phyloP scores from a whole-genome alignment of 805 yeast genomes.

The Blastobotrys attinorum region DNA sequence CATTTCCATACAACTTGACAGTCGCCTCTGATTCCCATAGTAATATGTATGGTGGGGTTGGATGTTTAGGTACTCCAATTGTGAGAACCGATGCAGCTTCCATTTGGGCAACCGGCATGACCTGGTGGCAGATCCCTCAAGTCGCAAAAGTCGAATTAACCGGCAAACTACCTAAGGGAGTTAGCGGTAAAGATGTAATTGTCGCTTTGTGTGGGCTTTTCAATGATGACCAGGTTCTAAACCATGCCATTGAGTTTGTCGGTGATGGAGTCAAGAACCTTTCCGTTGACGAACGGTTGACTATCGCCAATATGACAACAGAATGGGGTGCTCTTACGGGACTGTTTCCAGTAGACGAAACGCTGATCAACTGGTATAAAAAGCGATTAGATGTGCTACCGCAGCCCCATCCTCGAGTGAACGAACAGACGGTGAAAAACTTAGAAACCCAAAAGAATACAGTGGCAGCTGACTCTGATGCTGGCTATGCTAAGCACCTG shows the following conservation, averaged over 20 bases:
- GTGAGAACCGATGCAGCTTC: conserved; percentile 99
- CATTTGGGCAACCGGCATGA: conserved; percentile 99
- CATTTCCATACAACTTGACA: conserved; percentile 85
- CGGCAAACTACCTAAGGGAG: conserved; percentile 77
- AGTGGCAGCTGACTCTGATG: conserved; percentile 59
- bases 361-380: conserved; percentile 70
- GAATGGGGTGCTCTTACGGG: conserved; percentile 99
- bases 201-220: conserved; percentile 90
- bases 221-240: conserved; percentile 86
- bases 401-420: conserved; percentile 79
- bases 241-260: conserved; percentile 88
- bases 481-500: conserved; percentile 82
- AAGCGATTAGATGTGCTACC: conserved; percentile 50
- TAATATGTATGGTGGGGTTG: conserved; percentile 96
- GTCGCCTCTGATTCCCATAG: conserved; percentile 98
- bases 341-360: conserved; percentile 88
- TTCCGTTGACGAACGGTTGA: conserved; percentile 75
- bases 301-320: conserved; percentile 94
- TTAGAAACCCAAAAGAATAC: conserved; percentile 41
- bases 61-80: conserved; percentile 92
- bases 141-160: conserved; percentile 87
- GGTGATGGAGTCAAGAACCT: conserved; percentile 69
- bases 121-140: conserved; percentile 99
- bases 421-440: conserved; percentile 45
- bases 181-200: conserved; percentile 94